Percentiles rank a stretch among this genome's conserved stretches.
Conservation (phyloP, 2,329 filamentous ascomycete genomes). For the Pleomassaria siparia region DNA sequence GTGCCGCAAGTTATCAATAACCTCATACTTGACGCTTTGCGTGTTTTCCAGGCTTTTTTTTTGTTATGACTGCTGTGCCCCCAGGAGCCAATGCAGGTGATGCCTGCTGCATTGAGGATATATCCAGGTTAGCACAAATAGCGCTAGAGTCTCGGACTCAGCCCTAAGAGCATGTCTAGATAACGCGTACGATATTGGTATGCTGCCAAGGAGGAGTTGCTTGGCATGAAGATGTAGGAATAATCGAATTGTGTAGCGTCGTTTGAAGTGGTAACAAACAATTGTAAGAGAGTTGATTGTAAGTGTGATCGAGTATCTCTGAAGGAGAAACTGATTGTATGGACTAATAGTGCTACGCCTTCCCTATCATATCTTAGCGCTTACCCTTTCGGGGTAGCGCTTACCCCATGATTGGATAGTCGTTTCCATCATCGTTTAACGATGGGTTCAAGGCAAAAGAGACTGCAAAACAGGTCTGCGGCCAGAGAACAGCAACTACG, state of each 20-base stretch:
- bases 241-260: neutral
- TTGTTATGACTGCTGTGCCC: constrained; percentile 2
- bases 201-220: constrained; percentile 1
- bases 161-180: neutral
- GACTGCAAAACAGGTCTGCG: constrained; percentile 12
- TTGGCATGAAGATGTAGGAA: no score
- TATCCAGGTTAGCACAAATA: constrained; percentile 7
- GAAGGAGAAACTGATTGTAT: no score
- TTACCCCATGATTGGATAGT: no score
- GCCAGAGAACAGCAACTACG: constrained; percentile 16
- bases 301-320: constrained; percentile 43
- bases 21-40: neutral
- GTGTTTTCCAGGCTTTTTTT: neutral
- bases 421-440: neutral
- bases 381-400: no score
- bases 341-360: no score
- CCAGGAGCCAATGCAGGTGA: constrained; percentile 6
- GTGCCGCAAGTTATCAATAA: neutral
- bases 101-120: constrained; percentile 2
- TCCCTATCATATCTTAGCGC: no score
- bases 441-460: constrained; percentile 1
- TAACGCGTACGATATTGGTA: constrained; percentile 1
- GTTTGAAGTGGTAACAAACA: constrained; percentile 19
- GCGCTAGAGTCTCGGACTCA: neutral
- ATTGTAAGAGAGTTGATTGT: constrained; percentile 44